Base-by-base conservation (phyloP, 257 asterid species). In the Solanum chiquidenum region DNA sequence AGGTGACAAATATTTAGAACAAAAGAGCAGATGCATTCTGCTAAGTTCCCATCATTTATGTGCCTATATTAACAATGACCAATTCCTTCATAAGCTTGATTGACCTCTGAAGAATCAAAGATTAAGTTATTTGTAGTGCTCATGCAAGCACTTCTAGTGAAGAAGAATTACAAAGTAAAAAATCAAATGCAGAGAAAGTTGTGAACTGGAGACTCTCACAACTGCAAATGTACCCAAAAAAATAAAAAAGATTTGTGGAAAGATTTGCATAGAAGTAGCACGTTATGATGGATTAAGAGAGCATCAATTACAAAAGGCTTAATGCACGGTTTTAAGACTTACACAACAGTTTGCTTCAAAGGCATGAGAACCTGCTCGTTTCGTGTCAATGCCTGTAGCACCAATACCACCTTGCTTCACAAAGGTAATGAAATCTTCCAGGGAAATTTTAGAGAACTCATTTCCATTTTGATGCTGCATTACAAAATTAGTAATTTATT, bases 391-490 rank as follows among this genome's bases (percentile, higher is more conserved):
- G 91, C 88, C 85, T 37, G 89, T 83, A 84, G 90, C 64, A 34
- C 73, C 71, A 82, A 89, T 71, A 64, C 71, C 90, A 71, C 86
- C 90, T 88, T 90, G 90, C 92, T 89, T 92, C 88, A 90, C 89
- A 84, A 86, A 89, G 86, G 52, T 86, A 90, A 90, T 91, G 74
- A 89, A 88, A 91, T 94, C 94, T 88, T 93, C 97, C 86, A 91
- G 71, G 64, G 97, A 93, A 82, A 90, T 85, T 84, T 89, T 92
- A 52, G 77, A 87, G 68, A 40, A 91, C 86, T 91, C 90, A 37
- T 83, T 85, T 86, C 93, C 97, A 86, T 89, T 90, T 90, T 89
- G 88, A 82, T 83, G 35, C 99, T 96, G 98, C 92, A 94, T 69
- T 68, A 79, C 27, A 42, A 85, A 20, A 77, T 60, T 87, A 42